Evolutionary conservation across 148 eudicot genomes (phyloP).

Genomic region (Heliosperma pusillum): DNA sequence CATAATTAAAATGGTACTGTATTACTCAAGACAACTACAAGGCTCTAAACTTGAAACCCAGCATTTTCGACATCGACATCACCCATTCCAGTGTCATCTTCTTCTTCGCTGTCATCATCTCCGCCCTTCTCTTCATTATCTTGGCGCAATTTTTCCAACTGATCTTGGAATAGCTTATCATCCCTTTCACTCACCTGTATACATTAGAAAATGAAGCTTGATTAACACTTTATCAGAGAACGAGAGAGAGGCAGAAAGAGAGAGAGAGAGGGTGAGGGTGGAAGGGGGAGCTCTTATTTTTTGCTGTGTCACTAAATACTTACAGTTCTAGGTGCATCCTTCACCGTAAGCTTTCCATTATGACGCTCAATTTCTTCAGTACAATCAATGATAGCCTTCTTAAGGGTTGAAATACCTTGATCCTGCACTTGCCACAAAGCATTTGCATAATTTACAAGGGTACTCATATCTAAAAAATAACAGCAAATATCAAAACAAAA

Average conservation of each 20-base stretch:
- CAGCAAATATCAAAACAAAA: neutral
- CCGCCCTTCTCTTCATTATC: slow-evolving; percentile 66
- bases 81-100: slow-evolving; percentile 89
- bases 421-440: slow-evolving; percentile 43
- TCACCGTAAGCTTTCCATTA: slow-evolving; percentile 81
- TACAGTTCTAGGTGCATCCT: slow-evolving; percentile 94
- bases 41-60: slow-evolving; percentile 24
- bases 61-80: slow-evolving; percentile 65
- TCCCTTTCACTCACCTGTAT: slow-evolving; percentile 84
- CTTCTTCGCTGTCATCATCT: slow-evolving; percentile 74
- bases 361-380: slow-evolving; percentile 67
- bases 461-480: neutral
- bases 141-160: slow-evolving; percentile 47
- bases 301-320: neutral
- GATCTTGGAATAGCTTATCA: slow-evolving; percentile 61
- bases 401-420: slow-evolving; percentile 81
- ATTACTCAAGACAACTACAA: neutral
- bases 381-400: slow-evolving; percentile 75
- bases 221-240: neutral
- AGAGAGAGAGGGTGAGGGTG: neutral
- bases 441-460: neutral
- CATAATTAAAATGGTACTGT: neutral
- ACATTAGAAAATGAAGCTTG: neutral
- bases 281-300: neutral
- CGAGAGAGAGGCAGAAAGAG: neutral